Conservation (phyloP, 2,329 filamentous ascomycete genomes). For the Fragosphaeria purpurea region DNA sequence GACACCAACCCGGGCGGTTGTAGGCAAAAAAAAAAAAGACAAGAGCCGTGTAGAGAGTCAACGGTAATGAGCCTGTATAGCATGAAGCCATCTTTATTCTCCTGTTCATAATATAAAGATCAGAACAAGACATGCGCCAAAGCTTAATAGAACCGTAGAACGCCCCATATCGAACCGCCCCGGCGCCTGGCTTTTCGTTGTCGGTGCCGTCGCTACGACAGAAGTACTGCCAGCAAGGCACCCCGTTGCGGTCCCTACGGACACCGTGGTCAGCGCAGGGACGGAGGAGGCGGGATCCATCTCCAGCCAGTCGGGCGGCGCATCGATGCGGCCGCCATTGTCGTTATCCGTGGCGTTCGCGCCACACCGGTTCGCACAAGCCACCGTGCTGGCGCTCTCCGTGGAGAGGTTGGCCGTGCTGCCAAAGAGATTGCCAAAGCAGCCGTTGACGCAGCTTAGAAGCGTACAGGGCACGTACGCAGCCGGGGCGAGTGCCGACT, state of each 20-base stretch:
- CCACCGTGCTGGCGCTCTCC: neutral
- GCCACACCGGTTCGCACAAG: slow-evolving; percentile 1
- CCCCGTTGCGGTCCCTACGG: neutral
- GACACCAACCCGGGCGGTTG: neutral
- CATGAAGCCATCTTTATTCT: no score
- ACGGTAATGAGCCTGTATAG: no score
- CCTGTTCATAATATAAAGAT: no score
- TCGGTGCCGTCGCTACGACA: neutral
- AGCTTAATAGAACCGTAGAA: no score
- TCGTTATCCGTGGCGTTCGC: no score
- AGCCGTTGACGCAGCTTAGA: slow-evolving; percentile 1
- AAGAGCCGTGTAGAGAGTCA: neutral
- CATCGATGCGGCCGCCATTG: neutral
- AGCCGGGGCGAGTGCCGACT: neutral
- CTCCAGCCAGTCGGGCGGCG: slow-evolving; percentile 4
- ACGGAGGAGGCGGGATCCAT: neutral
- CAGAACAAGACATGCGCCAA: no score
- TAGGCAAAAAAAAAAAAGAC: neutral
- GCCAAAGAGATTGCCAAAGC: slow-evolving; percentile 2
- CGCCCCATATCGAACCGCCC: no score
- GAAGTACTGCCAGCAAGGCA: neutral
- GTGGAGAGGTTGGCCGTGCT: neutral
- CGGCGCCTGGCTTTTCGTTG: neutral
- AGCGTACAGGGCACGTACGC: slow-evolving; percentile 2
- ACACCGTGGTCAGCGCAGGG: neutral